Evolutionary conservation across 345 rosid species (phyloP), one percentile per base, ranked within the genome.

Genomic region (Linum usitatissimum): DNA sequence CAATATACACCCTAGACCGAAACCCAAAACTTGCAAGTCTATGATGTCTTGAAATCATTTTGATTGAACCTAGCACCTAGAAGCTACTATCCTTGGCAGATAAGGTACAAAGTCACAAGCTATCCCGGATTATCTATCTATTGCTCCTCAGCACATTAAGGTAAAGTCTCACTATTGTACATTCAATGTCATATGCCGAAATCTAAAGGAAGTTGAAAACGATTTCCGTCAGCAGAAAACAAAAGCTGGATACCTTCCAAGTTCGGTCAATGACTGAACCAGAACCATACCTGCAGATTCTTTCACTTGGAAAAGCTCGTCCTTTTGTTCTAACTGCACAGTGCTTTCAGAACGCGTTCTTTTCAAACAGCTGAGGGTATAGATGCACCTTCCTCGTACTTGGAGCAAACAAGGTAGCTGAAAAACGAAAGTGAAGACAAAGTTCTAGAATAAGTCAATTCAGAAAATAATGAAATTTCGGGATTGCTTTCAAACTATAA

Each of bases 241-340:
- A 60, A 55, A 64, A 18, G 20, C 42, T 38, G 18, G 14, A 8
- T 67, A 80, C 96, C 94, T 80, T 70, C 77, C 81, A 53, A 84
- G 73, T 69, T 79, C 79, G 59, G 78, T 80, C 78, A 88, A 70
- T 30, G 96, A 84, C 78, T 91, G 97, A 66, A 88, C 84, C 56
- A 84, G 75, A 59, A 91, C 91, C 94, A 88, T 84, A 8, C 90
- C 96, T 64, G 84, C 78, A 36, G 94, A 84, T 70, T 71, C 86
- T 78, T 73, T 65, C 80, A 79, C 75, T 21, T 83, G 88, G 55
- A 55, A 62, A 8, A 80, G 48, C 18, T 77, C 84, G 6, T 18
- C 55, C 18, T 66, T 75, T 31, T 63, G 83, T 12, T 51, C 34
- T 59, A 64, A 70, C 55, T 31, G 36, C 36, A 65, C 71, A 31